phyloP scores from a whole-genome alignment of 2,329 filamentous ascomycete species.

The Diaporthe citrichinensis region DNA sequence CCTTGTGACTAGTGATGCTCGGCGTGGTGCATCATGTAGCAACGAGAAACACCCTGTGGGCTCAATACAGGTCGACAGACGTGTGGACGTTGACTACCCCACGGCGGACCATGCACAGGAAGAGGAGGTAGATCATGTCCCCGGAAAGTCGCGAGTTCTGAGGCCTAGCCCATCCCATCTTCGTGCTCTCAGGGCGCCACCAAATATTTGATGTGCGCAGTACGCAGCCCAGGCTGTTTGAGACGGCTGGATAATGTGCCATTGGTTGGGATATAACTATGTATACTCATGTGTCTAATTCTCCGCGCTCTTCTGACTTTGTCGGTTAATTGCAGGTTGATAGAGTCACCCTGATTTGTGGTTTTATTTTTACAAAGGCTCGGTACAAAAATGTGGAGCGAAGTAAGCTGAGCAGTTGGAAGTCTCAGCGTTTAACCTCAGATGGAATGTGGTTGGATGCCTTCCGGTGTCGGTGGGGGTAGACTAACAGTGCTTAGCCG shows the following conservation, averaged over 20 bases:
- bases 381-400: neutral
- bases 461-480: constrained; percentile 2
- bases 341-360: neutral
- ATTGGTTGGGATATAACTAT: neutral
- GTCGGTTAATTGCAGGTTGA: neutral
- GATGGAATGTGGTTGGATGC: neutral
- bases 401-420: neutral
- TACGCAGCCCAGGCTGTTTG: neutral
- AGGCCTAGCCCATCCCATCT: neutral
- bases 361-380: neutral
- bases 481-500: neutral
- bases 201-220: neutral
- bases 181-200: neutral
- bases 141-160: too few relatives aligned
- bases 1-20: neutral
- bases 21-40: too few relatives aligned
- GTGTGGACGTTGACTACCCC: neutral
- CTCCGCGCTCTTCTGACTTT: neutral
- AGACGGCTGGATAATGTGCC: neutral
- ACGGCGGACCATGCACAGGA: neutral
- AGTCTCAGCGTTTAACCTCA: neutral
- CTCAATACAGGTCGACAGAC: neutral
- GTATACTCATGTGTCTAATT: neutral
- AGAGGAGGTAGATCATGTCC: neutral
- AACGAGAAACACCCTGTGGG: neutral